These are phyloP conservation scores for Pichiaceae sp. DNA, from an alignment of 1,139 yeast genomes.

Conservation along the genomic window DNA sequence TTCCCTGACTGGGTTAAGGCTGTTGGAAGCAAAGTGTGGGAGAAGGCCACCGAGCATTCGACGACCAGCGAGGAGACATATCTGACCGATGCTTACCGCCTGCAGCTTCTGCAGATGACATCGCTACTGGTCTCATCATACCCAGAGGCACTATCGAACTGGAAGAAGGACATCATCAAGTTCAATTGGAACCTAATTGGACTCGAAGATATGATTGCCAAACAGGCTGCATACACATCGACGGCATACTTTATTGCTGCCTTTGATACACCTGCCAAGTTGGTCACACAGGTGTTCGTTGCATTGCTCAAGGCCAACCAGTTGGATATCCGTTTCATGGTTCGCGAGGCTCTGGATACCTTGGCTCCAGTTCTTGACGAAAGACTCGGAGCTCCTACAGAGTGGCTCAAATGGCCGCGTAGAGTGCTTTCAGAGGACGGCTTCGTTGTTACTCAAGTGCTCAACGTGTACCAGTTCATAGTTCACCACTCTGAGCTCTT, in stretches of 20 bases:
- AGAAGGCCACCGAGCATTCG: constrained; percentile 14
- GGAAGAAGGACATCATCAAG: constrained; percentile 79
- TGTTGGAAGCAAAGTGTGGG: constrained; percentile 68
- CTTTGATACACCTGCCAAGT: constrained; percentile 82
- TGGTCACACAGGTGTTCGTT: constrained; percentile 88
- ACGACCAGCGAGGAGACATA: constrained; percentile 54
- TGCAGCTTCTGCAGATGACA: constrained; percentile 75
- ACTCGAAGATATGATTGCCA: constrained; percentile 80
- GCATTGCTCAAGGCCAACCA: constrained; percentile 83
- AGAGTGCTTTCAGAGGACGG: constrained; percentile 89
- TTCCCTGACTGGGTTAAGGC: constrained; percentile 54
- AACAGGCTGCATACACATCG: constrained; percentile 88
- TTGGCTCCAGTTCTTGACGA: constrained; percentile 83
- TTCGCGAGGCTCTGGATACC: constrained; percentile 79
- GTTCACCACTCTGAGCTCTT: constrained; percentile 81
- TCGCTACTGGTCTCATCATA: constrained; percentile 68
- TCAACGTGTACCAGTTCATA: constrained; percentile 84
- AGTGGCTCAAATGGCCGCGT: constrained; percentile 96
- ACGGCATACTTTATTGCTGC: constrained; percentile 81
- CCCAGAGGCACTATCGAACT: constrained; percentile 50
- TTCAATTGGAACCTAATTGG: constrained; percentile 93
- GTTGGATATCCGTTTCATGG: constrained; percentile 75
- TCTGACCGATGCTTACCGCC: constrained; percentile 63
- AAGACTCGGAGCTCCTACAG: constrained; percentile 58
- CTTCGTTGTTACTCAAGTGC: constrained; percentile 70